Conservation (phyloP, 2,329 filamentous ascomycete species). For the Aspergillus neotritici region DNA sequence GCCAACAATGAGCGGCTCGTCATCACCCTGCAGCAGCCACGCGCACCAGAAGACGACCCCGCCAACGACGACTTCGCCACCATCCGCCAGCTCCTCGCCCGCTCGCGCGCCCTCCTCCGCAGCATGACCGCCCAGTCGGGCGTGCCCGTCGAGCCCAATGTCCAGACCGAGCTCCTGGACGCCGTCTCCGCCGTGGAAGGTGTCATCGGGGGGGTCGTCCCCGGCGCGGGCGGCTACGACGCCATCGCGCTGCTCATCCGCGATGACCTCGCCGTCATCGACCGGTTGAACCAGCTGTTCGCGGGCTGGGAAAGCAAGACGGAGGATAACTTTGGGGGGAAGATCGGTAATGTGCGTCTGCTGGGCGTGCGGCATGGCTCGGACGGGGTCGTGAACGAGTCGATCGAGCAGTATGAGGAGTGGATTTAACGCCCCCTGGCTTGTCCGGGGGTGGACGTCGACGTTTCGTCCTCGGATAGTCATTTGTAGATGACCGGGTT, state of each 20-base stretch:
- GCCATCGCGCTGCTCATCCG: slow-evolving; percentile 74
- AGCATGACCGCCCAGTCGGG: slow-evolving; percentile 67
- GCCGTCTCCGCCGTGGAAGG: slow-evolving; percentile 65
- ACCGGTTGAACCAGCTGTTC: slow-evolving; percentile 57
- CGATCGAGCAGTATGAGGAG: slow-evolving; percentile 32
- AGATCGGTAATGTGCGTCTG: slow-evolving; percentile 41
- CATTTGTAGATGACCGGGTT: no score
- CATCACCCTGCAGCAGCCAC: slow-evolving; percentile 51
- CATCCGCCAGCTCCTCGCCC: slow-evolving; percentile 48
- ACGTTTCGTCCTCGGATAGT: no score
- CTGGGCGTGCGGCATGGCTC: slow-evolving; percentile 44
- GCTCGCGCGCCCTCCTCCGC: slow-evolving; percentile 59
- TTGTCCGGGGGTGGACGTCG: no score
- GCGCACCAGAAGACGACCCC: no score
- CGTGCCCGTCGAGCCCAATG: slow-evolving; percentile 82
- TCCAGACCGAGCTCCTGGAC: slow-evolving; percentile 80
- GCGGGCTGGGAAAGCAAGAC: slow-evolving; percentile 55
- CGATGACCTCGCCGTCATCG: slow-evolving; percentile 62
- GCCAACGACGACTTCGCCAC: slow-evolving; percentile 44
- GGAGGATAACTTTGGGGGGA: slow-evolving; percentile 41
- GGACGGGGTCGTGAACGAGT: slow-evolving; percentile 40
- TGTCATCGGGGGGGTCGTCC: slow-evolving; percentile 85
- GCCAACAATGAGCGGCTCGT: slow-evolving; percentile 66
- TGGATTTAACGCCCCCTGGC: slow-evolving; percentile 38
- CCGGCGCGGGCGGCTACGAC: slow-evolving; percentile 90